A percentile compares a stretch with the other conserved stretches of the same genome.
phyloP scores from a whole-genome alignment of 306 rosid genomes.

The Ziziphus jujuba region DNA sequence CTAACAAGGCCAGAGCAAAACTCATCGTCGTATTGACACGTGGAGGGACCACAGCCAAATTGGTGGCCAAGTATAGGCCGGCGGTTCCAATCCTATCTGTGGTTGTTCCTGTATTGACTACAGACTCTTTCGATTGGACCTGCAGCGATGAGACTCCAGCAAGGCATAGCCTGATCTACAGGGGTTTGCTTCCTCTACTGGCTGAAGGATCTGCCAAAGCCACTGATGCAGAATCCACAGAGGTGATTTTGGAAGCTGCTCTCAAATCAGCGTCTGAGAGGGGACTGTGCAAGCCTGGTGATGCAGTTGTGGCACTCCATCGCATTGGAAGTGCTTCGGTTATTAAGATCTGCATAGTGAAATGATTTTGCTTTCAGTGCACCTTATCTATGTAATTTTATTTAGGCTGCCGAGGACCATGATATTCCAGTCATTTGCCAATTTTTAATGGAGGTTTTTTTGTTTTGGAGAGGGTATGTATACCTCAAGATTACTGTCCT shows the following conservation, averaged over 20 bases:
- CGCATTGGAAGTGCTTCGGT: slow-evolving; percentile 87
- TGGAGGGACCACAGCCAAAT: slow-evolving; percentile 85
- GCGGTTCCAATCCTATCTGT: slow-evolving; percentile 93
- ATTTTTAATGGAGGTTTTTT: slow-evolving; percentile 2
- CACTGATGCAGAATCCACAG: slow-evolving; percentile 98
- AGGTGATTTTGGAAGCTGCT: slow-evolving; percentile 88
- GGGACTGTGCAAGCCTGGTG: slow-evolving; percentile 77
- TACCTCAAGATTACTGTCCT: slow-evolving; percentile 7
- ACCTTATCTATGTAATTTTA: slow-evolving; percentile 7
- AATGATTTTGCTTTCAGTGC: slow-evolving; percentile 17
- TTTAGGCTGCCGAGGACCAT: slow-evolving; percentile 31
- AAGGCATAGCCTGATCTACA: slow-evolving; percentile 87
- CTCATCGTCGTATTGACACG: slow-evolving; percentile 91
- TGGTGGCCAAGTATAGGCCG: slow-evolving; percentile 92
- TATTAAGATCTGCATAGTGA: slow-evolving; percentile 87
- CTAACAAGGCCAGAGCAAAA: slow-evolving; percentile 85
- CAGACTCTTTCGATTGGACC: slow-evolving; percentile 88
- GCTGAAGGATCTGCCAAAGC: slow-evolving; percentile 97
- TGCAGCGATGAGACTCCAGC: slow-evolving; percentile 93
- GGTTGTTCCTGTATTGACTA: slow-evolving; percentile 89
- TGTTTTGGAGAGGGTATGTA: slow-evolving; percentile 14
- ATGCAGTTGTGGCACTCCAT: slow-evolving; percentile 89
- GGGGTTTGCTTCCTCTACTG: slow-evolving; percentile 87
- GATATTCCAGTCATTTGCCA: not conserved
- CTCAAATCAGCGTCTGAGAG: slow-evolving; percentile 69